Conservation (phyloP, 805 yeast genomes). For the Hanseniaspora jakobsenii region DNA sequence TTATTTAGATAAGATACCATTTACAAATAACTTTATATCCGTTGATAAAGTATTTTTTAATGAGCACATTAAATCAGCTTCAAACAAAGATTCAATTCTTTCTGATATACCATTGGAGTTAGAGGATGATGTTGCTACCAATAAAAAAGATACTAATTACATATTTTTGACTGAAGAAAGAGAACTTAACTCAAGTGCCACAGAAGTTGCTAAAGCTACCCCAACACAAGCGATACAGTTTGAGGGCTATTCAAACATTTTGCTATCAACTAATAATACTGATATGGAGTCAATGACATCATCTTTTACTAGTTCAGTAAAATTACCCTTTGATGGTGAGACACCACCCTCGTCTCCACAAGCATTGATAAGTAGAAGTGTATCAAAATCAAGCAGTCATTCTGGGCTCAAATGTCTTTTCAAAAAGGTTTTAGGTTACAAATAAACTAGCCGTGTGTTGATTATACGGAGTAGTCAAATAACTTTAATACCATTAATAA, state of each 20-base stretch:
- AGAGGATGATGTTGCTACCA: not conserved
- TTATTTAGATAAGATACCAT: too few species aligned
- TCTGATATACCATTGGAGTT: too few species aligned
- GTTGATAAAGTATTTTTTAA: too few species aligned
- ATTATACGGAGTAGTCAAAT: too few species aligned
- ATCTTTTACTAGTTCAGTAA: not conserved
- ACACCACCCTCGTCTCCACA: not conserved
- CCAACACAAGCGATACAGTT: conserved; percentile 4
- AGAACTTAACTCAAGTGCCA: too few species aligned
- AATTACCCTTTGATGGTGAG: not conserved
- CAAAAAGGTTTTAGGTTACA: conserved; percentile 10
- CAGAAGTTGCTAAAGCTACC: not conserved
- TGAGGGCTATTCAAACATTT: conserved; percentile 7
- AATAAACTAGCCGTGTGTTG: not conserved
- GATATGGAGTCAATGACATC: conserved; percentile 6
- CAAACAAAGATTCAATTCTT: too few species aligned
- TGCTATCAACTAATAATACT: conserved; percentile 8
- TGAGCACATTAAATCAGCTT: too few species aligned
- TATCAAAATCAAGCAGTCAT: not conserved
- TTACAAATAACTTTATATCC: too few species aligned
- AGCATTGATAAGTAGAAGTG: not conserved
- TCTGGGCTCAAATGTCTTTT: not conserved
- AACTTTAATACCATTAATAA: not conserved
- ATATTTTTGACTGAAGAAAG: too few species aligned
- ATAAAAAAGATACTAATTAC: not conserved